Conservation (phyloP, 495 filamentous ascomycete genomes). For the Immersiella caudata region DNA sequence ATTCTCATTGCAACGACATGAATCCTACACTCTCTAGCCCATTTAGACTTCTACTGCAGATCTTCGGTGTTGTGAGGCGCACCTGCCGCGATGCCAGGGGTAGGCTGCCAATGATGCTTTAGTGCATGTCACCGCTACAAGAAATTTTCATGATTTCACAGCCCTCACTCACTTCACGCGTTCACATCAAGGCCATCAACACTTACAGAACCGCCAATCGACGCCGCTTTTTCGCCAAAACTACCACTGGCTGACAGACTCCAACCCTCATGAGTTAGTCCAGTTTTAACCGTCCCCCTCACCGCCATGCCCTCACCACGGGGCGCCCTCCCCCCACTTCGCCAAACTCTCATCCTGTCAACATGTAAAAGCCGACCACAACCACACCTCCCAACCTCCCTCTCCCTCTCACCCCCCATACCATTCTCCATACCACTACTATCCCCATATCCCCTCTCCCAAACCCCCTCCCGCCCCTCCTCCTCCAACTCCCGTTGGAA, state of each 20-base stretch:
- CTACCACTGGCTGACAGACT: background rate
- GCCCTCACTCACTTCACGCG: background rate
- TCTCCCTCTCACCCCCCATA: background rate
- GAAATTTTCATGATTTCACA: conserved; percentile 9
- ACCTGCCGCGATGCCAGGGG: background rate
- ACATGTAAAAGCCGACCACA: background rate
- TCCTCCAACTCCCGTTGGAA: conserved; percentile 84
- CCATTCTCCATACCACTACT: no score
- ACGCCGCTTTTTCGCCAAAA: background rate
- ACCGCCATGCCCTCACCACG: conserved; percentile 3
- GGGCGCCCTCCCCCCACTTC: background rate
- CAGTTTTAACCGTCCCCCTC: background rate
- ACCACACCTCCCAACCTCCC: background rate
- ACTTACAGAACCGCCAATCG: background rate
- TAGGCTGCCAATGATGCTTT: background rate
- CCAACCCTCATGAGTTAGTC: background rate
- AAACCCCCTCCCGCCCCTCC: conserved; percentile 36
- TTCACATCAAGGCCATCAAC: background rate
- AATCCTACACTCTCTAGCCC: no score
- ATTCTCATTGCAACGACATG: no score
- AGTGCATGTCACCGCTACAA: conserved; percentile 4
- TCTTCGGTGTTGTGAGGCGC: no score
- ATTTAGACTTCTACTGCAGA: no score
- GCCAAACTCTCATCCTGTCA: background rate
- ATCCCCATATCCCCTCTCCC: background rate